Base-by-base conservation (phyloP, 2,329 filamentous ascomycete species). In the Pseudonectria buxi region DNA sequence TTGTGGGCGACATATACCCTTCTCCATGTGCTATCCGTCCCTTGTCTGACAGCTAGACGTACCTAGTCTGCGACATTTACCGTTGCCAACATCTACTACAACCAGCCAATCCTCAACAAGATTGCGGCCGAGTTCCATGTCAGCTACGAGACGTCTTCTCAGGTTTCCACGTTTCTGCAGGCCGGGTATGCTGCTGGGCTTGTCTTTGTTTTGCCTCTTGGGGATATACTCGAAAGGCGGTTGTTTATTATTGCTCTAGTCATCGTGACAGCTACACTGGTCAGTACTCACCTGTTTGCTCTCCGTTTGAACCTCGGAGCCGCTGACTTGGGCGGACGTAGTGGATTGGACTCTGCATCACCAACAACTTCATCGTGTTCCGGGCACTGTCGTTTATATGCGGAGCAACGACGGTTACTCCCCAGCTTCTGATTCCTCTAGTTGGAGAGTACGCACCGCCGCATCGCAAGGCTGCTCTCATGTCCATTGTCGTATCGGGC, bases 11-110 rank as follows among this genome's bases (percentile, higher is more conserved):
- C n/a, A 10, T 5, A 12, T 14, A 14, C 12, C 3, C 3, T 2
- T 28, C 33, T 4, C n/a, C 14, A 7, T 13, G 13, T 6, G 2
- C 7, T 13, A 14, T 28, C 16, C 6, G 9, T n/a, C 6, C 15
- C 10, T 10, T 15, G 11, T 24, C 28, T 29, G 5, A 31, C 13
- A 26, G 6, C 13, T 15, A 24, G 37, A 29, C 15, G 5, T 24
- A 22, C 2, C n/a, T 14, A 76, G 72, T 61, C 72, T 3, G 63
- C 65, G 1, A 72, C 78, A 4, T 78, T 86, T 46, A 86, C 82
- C 1, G 85, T 89, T 6, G 84, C 84, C 13, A 89, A 89, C 47
- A 65, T 90, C 3, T 90, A 90, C 62, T 88, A 90, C 59, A 85
- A 75, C 40, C 84, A 89, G 50, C 83, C 86, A 0, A 84, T 90